Evolutionary conservation across 805 yeast species (phyloP).

Genomic region (Jamesozyma piceae): DNA sequence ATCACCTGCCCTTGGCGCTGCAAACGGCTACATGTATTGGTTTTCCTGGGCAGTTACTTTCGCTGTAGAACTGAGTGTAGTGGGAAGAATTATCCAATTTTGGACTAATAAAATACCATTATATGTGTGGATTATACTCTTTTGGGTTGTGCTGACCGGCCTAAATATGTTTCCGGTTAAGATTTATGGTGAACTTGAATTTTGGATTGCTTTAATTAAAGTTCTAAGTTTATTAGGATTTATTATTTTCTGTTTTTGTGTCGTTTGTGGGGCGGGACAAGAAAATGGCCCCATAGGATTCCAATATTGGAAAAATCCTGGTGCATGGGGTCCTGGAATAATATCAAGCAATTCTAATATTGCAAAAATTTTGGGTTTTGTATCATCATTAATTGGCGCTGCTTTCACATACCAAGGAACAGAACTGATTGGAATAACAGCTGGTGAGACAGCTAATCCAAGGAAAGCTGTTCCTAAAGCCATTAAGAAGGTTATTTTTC

Average conservation of each 20-base stretch:
- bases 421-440: constrained; percentile 59
- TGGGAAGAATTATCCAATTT: constrained; percentile 48
- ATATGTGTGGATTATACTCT: constrained; percentile 58
- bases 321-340: constrained; percentile 58
- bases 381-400: constrained; percentile 53
- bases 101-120: constrained; percentile 63
- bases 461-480: constrained; percentile 58
- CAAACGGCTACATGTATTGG: constrained; percentile 62
- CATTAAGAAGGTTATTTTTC: constrained; percentile 50
- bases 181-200: constrained; percentile 61
- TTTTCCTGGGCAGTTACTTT: constrained; percentile 65
- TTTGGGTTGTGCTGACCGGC: constrained; percentile 42
- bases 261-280: constrained; percentile 60
- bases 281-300: constrained; percentile 55
- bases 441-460: constrained; percentile 60
- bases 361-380: constrained; percentile 55
- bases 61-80: constrained; percentile 58
- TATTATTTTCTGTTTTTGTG: constrained; percentile 49
- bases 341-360: constrained; percentile 38
- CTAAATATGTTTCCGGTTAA: constrained; percentile 54
- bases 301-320: constrained; percentile 68
- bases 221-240: constrained; percentile 58
- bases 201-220: constrained; percentile 57
- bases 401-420: constrained; percentile 71
- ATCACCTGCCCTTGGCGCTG: constrained; percentile 57